Evolutionary conservation across 768 basidiomycete species (phyloP), one percentile per base, ranked within the genome.

Genomic region (Russula compacta): DNA sequence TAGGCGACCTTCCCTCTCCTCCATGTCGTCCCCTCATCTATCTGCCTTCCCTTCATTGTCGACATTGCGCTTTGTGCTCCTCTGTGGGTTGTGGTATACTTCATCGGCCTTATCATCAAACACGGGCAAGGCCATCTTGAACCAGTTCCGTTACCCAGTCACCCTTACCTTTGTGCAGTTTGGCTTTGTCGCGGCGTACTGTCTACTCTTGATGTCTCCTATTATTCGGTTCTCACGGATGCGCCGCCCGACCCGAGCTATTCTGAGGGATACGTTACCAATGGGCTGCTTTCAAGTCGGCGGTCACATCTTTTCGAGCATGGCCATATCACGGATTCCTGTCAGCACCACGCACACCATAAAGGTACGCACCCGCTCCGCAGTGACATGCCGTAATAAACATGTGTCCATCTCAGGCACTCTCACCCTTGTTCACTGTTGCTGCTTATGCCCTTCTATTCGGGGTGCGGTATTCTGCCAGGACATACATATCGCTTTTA

Each of bases 261-360:
- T 97, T 64, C 67, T 98, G 29, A 76, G 74, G 60, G 89, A 79
- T 60, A 97, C 95, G 2, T 71, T 97, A 32, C 92, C 95, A 1
- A 98, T 98, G 95, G 95, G 94, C 24, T 80, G 89, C 63, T 99
- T 99, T 72, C 97, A 99, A 74, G 95, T 99, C 38, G 92, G 87
- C 7, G 97, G 97, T 1, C 97, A 99, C 71, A 92, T 99, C 69
- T 98, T 97, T 72, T 94, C 94, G 17, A 95, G 93, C 67, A 87
- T 99, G 76, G 97, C 97, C 11, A 99, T 98, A 56, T 92, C 94
- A 52, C 80, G 93, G 53, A 95, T 98, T 63, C 92, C 90, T 2
- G 97, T 99, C 61, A 93, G 90, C 76, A 99, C 97, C 0, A 94
- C 98, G 14, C 97, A 99, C 72, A 98, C 95, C 50, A 98, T 98